phyloP scores from a whole-genome alignment of 495 filamentous ascomycete genomes.

The Talaromyces adpressus region DNA sequence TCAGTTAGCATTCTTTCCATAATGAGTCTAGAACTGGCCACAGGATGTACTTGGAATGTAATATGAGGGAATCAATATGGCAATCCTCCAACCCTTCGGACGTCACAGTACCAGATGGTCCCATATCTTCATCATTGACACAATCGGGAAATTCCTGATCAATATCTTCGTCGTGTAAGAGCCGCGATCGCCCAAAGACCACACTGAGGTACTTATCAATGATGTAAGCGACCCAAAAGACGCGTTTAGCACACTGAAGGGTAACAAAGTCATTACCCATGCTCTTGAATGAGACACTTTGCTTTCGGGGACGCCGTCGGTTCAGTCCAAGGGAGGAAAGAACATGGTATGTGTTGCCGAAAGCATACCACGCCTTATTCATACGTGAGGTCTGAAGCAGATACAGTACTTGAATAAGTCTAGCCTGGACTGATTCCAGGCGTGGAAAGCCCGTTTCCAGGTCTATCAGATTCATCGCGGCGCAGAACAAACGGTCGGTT shows the following conservation, averaged over 20 bases:
- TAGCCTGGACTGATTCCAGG: constrained; percentile 17
- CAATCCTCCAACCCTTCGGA: constrained; percentile 10
- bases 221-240: constrained; percentile 12
- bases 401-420: constrained; percentile 21
- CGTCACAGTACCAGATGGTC: constrained; percentile 5
- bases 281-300: not conserved
- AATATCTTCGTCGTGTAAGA: constrained; percentile 12
- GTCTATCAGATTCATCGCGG: constrained; percentile 11
- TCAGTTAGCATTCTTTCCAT: not conserved
- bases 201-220: constrained; percentile 20
- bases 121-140: constrained; percentile 20
- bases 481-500: not conserved
- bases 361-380: constrained; percentile 21
- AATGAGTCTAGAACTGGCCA: not conserved
- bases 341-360: constrained; percentile 16
- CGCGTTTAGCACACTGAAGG: constrained; percentile 12
- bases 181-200: constrained; percentile 18
- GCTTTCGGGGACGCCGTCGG: constrained; percentile 9
- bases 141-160: constrained; percentile 5
- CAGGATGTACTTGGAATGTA: constrained; percentile 15
- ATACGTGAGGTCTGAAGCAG: constrained; percentile 20
- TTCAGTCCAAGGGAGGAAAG: constrained; percentile 16
- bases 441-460: constrained; percentile 16
- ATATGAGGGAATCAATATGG: constrained; percentile 16
- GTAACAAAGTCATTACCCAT: constrained; percentile 14